Evolutionary conservation across 2,329 filamentous ascomycete species (phyloP).

Genomic region (Alternaria sp.): DNA sequence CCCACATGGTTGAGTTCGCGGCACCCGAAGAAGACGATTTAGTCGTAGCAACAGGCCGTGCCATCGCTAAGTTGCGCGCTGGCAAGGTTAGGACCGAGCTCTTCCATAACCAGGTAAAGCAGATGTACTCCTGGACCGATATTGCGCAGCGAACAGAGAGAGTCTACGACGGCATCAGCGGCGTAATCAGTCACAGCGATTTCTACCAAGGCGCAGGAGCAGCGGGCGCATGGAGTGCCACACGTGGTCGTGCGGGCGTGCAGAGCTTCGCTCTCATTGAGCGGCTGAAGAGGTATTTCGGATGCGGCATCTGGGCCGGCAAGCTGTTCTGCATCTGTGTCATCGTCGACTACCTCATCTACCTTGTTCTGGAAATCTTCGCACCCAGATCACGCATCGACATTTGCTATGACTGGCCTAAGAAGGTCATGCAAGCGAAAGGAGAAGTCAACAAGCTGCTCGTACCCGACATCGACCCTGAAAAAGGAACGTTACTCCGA

Average conservation of each 20-base stretch:
- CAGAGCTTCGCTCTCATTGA: slow-evolving; percentile 94
- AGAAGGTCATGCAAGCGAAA: slow-evolving; percentile 60
- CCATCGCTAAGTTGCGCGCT: slow-evolving; percentile 83
- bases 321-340: slow-evolving; percentile 96
- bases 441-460: slow-evolving; percentile 18
- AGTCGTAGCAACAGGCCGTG: slow-evolving; percentile 84
- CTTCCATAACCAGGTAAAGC: slow-evolving; percentile 95
- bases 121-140: slow-evolving; percentile 99
- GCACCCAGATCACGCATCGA: slow-evolving; percentile 87
- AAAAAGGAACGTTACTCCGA: slow-evolving; percentile 10
- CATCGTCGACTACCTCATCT: slow-evolving; percentile 91
- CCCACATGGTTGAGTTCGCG: slow-evolving; percentile 97
- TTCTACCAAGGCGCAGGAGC: slow-evolving; percentile 85
- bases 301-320: slow-evolving; percentile 97
- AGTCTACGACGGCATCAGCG: slow-evolving; percentile 92
- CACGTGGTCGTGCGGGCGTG: slow-evolving; percentile 70
- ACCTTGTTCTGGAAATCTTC: slow-evolving; percentile 84
- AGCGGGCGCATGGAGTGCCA: slow-evolving; percentile 69
- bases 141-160: slow-evolving; percentile 92
- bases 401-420: slow-evolving; percentile 88
- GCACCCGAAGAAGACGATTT: slow-evolving; percentile 96
- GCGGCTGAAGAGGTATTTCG: slow-evolving; percentile 93
- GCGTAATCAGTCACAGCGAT: slow-evolving; percentile 81
- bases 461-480: slow-evolving; percentile 13
- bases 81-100: slow-evolving; percentile 89